These are phyloP conservation scores for Psophocarpus tetragonolobus DNA, from an alignment of 306 rosid genomes.

Conservation along the genomic window DNA sequence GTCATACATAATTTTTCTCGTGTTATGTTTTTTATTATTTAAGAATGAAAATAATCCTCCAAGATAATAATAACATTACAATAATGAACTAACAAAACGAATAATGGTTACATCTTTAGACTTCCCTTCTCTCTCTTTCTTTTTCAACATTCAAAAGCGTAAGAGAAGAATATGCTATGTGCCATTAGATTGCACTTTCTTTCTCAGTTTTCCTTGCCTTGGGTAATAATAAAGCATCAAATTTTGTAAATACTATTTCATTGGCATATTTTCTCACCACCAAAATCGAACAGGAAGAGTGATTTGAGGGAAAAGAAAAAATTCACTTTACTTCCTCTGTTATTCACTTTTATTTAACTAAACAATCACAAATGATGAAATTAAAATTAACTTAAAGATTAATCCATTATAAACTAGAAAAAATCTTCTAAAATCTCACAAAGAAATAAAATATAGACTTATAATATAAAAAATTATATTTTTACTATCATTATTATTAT, in stretches of 20 bases:
- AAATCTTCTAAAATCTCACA: not conserved
- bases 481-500: no score
- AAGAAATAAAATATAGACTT: no score
- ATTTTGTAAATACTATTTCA: not conserved
- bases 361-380: not conserved
- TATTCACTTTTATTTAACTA: not conserved
- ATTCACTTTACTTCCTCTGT: not conserved
- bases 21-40: not conserved
- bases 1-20: not conserved
- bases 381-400: not conserved
- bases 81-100: not conserved
- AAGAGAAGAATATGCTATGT: constrained; percentile 12
- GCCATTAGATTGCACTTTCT: not conserved
- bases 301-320: not conserved
- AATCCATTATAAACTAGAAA: not conserved
- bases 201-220: not conserved
- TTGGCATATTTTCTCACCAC: not conserved
- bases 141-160: not conserved
- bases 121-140: not conserved
- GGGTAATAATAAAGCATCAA: constrained; percentile 15
- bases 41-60: not conserved
- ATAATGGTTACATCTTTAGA: not conserved
- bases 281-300: not conserved
- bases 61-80: not conserved
- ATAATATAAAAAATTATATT: no score